Percentiles rank a stretch among this genome's conserved stretches.
Conservation (phyloP, 2,329 filamentous ascomycete genomes). For the Knufia fluminis region DNA sequence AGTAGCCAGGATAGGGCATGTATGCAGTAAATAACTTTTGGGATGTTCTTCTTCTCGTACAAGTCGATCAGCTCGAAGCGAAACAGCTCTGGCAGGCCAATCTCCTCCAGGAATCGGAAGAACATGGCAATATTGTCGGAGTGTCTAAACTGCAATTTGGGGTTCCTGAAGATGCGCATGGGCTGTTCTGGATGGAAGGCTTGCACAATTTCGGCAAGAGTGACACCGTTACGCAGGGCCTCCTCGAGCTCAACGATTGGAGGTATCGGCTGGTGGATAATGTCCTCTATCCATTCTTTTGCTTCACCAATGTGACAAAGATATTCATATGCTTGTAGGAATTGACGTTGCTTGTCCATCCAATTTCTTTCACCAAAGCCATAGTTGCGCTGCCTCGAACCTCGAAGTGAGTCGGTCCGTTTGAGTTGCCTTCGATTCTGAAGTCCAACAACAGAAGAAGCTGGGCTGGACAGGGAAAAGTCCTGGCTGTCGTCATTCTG, state of each 20-base stretch:
- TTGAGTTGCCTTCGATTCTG: constrained; percentile 77
- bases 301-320: constrained; percentile 98
- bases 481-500: constrained; percentile 67
- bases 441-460: constrained; percentile 79
- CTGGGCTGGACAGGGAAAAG: constrained; percentile 66
- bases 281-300: constrained; percentile 96
- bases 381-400: constrained; percentile 14
- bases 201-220: constrained; percentile 86
- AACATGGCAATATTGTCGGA: constrained; percentile 97
- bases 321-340: constrained; percentile 94
- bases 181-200: constrained; percentile 69
- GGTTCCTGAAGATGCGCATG: constrained; percentile 74
- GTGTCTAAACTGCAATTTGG: constrained; percentile 83
- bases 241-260: constrained; percentile 92
- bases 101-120: constrained; percentile 84
- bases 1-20: constrained; percentile 96
- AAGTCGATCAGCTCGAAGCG: constrained; percentile 94
- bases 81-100: constrained; percentile 89
- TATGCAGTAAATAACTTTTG: constrained; percentile 98
- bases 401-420: constrained; percentile 49
- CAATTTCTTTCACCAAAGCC: constrained; percentile 59
- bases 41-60: constrained; percentile 99
- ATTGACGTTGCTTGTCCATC: constrained; percentile 99
- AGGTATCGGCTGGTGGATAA: constrained; percentile 75
- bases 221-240: constrained; percentile 83